phyloP scores from a whole-genome alignment of 164 flowering plant genomes.

The Amborella trichopoda region DNA sequence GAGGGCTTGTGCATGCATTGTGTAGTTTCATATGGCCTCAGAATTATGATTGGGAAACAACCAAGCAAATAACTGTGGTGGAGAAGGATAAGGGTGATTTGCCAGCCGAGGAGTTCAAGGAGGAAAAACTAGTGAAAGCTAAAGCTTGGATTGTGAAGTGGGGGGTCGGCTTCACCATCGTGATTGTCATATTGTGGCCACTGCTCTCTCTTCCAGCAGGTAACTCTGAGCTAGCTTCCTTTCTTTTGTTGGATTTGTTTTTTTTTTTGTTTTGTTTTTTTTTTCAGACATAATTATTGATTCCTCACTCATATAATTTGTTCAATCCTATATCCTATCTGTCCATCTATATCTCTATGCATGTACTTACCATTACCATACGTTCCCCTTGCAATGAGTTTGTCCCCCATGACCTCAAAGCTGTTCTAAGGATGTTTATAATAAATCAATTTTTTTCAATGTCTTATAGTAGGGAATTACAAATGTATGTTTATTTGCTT shows the following conservation, averaged over 20 bases:
- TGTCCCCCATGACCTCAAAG: too few relatives aligned
- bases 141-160: constrained; percentile 86
- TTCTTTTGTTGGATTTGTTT: background rate
- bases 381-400: background rate
- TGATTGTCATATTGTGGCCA: constrained; percentile 86
- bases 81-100: constrained; percentile 59
- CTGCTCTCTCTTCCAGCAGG: constrained; percentile 78
- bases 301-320: too few relatives aligned
- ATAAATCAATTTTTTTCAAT: too few relatives aligned
- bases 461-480: too few relatives aligned
- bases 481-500: too few relatives aligned
- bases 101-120: constrained; percentile 57
- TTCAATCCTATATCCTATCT: background rate
- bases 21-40: constrained; percentile 70
- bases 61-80: constrained; percentile 67
- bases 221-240: constrained; percentile 3
- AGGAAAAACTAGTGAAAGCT: constrained; percentile 50
- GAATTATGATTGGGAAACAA: constrained; percentile 78
- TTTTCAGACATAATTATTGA: too few relatives aligned
- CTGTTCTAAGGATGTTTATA: too few relatives aligned
- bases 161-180: constrained; percentile 76
- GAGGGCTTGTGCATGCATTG: constrained; percentile 67
- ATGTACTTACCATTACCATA: background rate
- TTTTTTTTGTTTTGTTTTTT: background rate
- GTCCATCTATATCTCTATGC: background rate